Evolutionary conservation across 2,329 filamentous ascomycete genomes (phyloP).

Genomic region (Nigrospora osmanthi): DNA sequence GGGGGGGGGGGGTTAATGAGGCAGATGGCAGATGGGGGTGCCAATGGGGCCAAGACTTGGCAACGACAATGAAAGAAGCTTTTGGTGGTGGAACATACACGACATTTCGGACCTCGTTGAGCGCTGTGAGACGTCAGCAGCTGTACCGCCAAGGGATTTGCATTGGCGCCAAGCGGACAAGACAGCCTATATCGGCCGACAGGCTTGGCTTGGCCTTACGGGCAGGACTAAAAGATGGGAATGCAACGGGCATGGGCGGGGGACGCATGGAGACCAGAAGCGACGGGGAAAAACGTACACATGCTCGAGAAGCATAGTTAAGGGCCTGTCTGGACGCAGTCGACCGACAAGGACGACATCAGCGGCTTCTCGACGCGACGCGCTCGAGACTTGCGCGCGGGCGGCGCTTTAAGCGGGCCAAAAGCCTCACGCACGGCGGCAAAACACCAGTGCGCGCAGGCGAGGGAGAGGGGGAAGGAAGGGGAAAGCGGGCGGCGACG

Average conservation of each 20-base stretch:
- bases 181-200: not conserved
- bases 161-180: conserved; percentile 20
- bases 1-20: too few species aligned
- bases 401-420: too few species aligned
- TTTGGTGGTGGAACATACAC: conserved; percentile 18
- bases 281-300: conserved; percentile 4
- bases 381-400: too few species aligned
- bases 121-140: conserved; percentile 23
- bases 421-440: too few species aligned
- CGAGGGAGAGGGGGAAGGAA: too few species aligned
- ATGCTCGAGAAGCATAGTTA: conserved; percentile 6
- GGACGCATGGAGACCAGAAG: not conserved
- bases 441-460: too few species aligned
- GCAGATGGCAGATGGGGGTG: not conserved
- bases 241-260: not conserved
- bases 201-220: not conserved
- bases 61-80: conserved; percentile 6
- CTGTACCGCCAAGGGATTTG: conserved; percentile 20
- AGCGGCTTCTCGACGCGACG: too few species aligned
- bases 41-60: not conserved
- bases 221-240: too few species aligned
- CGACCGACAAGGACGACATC: too few species aligned
- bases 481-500: too few species aligned
- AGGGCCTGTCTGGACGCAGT: not conserved
- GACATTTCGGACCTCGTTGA: conserved; percentile 25